A percentile compares a stretch with the other conserved stretches of the same genome.
Conservation (phyloP, 805 yeast species). For the Tetrapisispora taiwanensis region DNA sequence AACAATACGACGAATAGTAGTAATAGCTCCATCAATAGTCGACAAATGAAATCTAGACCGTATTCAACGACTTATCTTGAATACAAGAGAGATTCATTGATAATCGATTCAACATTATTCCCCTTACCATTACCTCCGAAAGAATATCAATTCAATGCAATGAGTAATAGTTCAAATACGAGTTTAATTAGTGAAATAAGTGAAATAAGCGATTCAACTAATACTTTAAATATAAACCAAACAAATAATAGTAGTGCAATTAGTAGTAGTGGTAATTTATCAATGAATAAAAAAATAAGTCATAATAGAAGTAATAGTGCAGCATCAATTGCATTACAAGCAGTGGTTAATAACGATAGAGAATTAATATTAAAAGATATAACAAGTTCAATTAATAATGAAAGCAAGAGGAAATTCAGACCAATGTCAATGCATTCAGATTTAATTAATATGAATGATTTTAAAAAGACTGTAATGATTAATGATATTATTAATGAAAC, state of each 20-base stretch:
- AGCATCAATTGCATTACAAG: constrained; percentile 62
- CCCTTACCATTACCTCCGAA: constrained; percentile 58
- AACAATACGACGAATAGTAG: background rate
- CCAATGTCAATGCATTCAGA: constrained; percentile 76
- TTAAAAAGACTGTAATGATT: background rate
- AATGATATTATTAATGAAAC: background rate
- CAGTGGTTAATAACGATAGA: constrained; percentile 57
- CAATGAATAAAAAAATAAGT: constrained; percentile 8
- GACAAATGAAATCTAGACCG: background rate
- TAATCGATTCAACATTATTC: constrained; percentile 28
- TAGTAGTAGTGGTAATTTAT: constrained; percentile 17
- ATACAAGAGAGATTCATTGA: constrained; percentile 25
- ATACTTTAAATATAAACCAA: constrained; percentile 6
- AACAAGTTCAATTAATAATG: background rate
- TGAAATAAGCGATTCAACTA: constrained; percentile 10
- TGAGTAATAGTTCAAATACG: background rate
- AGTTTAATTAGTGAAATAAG: background rate
- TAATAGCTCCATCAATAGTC: background rate
- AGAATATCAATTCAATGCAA: constrained; percentile 57
- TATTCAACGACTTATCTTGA: background rate
- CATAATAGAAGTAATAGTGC: constrained; percentile 30
- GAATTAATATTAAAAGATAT: constrained; percentile 8
- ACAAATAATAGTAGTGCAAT: constrained; percentile 29
- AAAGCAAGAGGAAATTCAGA: constrained; percentile 46
- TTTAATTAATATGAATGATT: background rate